Evolutionary conservation across 2,329 filamentous ascomycete genomes (phyloP).

Genomic region (Chaetomium olivaceum): DNA sequence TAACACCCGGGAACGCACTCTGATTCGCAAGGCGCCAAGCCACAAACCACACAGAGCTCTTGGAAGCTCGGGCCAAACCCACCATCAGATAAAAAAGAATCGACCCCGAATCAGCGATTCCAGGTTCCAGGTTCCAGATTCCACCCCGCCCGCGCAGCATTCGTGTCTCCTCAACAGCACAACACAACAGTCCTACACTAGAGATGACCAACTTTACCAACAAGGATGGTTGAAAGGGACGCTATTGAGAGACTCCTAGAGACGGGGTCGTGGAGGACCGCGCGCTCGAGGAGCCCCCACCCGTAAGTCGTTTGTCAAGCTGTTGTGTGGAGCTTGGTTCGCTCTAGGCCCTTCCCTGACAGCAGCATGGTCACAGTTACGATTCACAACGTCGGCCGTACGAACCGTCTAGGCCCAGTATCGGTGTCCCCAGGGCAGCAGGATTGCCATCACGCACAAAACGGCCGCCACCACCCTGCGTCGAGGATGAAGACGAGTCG

Average conservation of each 20-base stretch:
- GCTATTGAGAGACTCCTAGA: slow-evolving; percentile 51
- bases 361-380: slow-evolving; percentile 14
- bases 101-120: not conserved
- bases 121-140: not conserved
- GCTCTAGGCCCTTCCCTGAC: slow-evolving; percentile 5
- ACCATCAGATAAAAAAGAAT: not conserved
- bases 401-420: slow-evolving; percentile 21
- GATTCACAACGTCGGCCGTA: slow-evolving; percentile 22
- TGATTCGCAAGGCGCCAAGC: not conserved
- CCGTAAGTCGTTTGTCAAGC: slow-evolving; percentile 35
- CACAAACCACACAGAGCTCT: not conserved
- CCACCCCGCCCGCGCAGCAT: slow-evolving; percentile 4
- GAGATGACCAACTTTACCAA: not conserved
- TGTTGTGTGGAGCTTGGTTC: not conserved
- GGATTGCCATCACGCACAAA: slow-evolving; percentile 17
- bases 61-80: not conserved
- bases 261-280: slow-evolving; percentile 53
- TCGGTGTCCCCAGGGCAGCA: slow-evolving; percentile 19
- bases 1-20: not conserved
- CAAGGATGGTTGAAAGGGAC: slow-evolving; percentile 46
- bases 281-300: slow-evolving; percentile 44
- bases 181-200: not conserved
- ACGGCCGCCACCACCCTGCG: slow-evolving; percentile 61
- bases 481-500: slow-evolving; percentile 68
- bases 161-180: slow-evolving; percentile 12